Evolutionary conservation across 345 rosid species (phyloP).

Genomic region (Draba incana): DNA sequence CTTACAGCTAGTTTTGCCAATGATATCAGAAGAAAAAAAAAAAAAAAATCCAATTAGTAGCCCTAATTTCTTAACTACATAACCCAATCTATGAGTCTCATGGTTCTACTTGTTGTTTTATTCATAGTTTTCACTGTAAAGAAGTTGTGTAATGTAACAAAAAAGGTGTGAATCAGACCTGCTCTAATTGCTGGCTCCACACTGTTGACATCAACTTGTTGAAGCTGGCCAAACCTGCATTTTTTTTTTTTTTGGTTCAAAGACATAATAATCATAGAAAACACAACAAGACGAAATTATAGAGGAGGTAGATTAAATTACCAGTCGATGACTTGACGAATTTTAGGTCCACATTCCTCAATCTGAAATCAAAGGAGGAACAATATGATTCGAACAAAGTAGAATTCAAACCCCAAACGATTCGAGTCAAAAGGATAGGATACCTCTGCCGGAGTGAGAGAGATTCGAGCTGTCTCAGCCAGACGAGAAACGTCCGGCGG

Average conservation of each 20-base stretch:
- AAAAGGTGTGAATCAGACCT: slow-evolving; percentile 47
- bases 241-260: neutral
- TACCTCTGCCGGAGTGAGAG: slow-evolving; percentile 69
- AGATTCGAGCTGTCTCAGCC: slow-evolving; percentile 85
- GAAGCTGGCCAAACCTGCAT: slow-evolving; percentile 94
- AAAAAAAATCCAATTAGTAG: too few relatives aligned
- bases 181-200: slow-evolving; percentile 85
- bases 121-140: too few relatives aligned
- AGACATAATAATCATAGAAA: neutral
- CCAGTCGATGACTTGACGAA: slow-evolving; percentile 75
- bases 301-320: slow-evolving; percentile 32
- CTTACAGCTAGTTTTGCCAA: neutral
- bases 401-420: too few relatives aligned
- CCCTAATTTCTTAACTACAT: too few relatives aligned
- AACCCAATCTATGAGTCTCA: too few relatives aligned
- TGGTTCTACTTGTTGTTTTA: too few relatives aligned
- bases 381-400: neutral
- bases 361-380: slow-evolving; percentile 42
- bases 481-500: slow-evolving; percentile 69
- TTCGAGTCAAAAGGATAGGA: neutral
- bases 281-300: neutral
- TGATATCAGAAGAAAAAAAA: too few relatives aligned
- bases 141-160: neutral
- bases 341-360: slow-evolving; percentile 71
- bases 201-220: slow-evolving; percentile 70